These are phyloP conservation scores for Monilinia vaccinii-corymbosi DNA, from an alignment of 2,329 filamentous ascomycete genomes.

Conservation along the genomic window DNA sequence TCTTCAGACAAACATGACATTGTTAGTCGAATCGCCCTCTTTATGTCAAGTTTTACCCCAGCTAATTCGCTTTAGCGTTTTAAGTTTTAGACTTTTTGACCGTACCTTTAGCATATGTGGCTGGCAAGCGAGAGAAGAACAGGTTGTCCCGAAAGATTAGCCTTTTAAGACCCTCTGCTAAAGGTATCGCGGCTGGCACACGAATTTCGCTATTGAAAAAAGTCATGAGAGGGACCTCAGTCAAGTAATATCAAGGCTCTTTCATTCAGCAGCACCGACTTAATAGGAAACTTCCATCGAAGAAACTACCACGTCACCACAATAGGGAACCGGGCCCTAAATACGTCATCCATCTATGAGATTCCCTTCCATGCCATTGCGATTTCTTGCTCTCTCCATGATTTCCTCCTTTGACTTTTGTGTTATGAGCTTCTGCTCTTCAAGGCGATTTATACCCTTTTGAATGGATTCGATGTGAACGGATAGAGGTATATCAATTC, in stretches of 20 bases:
- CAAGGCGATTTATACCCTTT: slow-evolving; percentile 61
- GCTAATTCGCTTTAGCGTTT: too few relatives aligned
- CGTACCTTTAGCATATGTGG: neutral
- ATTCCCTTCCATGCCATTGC: slow-evolving; percentile 34
- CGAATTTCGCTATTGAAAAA: neutral
- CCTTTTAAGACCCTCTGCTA: neutral
- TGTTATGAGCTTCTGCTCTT: slow-evolving; percentile 51
- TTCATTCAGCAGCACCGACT: neutral
- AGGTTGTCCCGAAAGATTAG: neutral
- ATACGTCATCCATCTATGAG: slow-evolving; percentile 21
- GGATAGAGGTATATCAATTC: slow-evolving; percentile 49
- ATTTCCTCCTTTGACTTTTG: slow-evolving; percentile 50
- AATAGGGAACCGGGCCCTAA: neutral
- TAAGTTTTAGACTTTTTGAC: too few relatives aligned
- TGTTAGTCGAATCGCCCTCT: too few relatives aligned
- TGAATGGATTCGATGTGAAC: slow-evolving; percentile 71
- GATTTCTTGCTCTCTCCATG: slow-evolving; percentile 42
- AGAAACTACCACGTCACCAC: neutral
- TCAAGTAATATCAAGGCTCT: neutral
- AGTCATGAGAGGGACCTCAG: neutral
- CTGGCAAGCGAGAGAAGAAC: neutral
- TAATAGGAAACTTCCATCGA: neutral
- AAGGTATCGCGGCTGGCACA: neutral
- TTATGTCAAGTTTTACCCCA: too few relatives aligned
- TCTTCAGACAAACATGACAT: too few relatives aligned